These are phyloP conservation scores for Trypethelium eluteriae DNA, from an alignment of 495 filamentous ascomycete species.

Conservation along the genomic window DNA sequence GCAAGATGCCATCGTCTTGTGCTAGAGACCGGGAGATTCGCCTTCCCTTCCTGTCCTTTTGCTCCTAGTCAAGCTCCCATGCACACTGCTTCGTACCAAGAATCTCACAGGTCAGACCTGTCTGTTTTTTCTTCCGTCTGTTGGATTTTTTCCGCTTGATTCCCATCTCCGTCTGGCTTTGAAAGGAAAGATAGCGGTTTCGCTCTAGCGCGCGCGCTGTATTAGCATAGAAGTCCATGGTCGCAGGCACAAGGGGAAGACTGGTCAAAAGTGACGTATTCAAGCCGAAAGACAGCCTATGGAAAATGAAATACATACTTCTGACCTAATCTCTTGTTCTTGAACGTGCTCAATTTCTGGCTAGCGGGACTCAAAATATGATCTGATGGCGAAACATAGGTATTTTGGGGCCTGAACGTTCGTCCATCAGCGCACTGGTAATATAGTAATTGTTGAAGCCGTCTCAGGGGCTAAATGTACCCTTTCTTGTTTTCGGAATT, in stretches of 20 bases:
- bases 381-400: slow-evolving; percentile 87
- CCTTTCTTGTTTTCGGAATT: slow-evolving; percentile 43
- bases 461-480: neutral
- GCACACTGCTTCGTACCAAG: too few species aligned
- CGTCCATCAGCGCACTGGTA: neutral
- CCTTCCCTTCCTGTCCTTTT: too few species aligned
- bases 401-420: neutral
- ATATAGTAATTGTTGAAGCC: neutral
- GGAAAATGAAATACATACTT: neutral
- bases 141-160: neutral
- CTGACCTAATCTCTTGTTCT: slow-evolving; percentile 49
- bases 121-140: neutral
- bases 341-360: slow-evolving; percentile 78
- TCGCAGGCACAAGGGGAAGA: neutral
- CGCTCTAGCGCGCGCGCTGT: neutral
- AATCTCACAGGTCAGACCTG: neutral
- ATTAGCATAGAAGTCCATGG: neutral
- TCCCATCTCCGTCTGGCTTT: neutral
- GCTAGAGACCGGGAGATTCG: too few species aligned
- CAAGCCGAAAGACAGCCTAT: slow-evolving; percentile 9
- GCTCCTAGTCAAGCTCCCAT: too few species aligned
- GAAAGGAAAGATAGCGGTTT: neutral
- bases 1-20: too few species aligned
- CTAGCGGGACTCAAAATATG: slow-evolving; percentile 88
- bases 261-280: neutral